Conservation (phyloP, 2,329 filamentous ascomycete species). For the Rhynchosporium secalis region DNA sequence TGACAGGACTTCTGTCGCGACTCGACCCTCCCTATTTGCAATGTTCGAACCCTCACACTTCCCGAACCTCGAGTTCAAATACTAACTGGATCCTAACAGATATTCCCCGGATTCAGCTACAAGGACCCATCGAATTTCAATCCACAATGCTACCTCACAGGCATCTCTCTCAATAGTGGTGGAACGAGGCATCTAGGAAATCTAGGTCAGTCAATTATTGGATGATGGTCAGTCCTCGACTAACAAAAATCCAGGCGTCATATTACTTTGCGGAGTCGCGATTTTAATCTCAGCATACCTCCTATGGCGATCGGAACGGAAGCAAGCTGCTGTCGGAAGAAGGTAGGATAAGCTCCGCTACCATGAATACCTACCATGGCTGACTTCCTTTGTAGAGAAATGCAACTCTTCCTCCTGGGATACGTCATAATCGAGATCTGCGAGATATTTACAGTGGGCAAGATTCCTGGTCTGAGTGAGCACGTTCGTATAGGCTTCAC, state of each 20-base stretch:
- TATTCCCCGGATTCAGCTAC: constrained; percentile 54
- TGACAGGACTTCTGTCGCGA: constrained; percentile 77
- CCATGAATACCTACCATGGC: constrained; percentile 13
- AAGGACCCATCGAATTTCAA: constrained; percentile 30
- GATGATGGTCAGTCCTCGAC: constrained; percentile 17
- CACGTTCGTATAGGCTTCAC: constrained; percentile 79
- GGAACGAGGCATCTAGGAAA: constrained; percentile 67
- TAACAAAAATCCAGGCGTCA: constrained; percentile 65
- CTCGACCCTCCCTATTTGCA: constrained; percentile 80
- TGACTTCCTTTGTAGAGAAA: constrained; percentile 65
- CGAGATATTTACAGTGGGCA: constrained; percentile 94
- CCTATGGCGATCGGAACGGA: constrained; percentile 78
- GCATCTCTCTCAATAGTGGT: constrained; percentile 68
- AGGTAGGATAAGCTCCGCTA: constrained; percentile 54
- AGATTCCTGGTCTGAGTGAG: constrained; percentile 68
- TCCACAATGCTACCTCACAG: constrained; percentile 71
- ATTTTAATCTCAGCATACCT: constrained; percentile 68
- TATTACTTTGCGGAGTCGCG: constrained; percentile 76
- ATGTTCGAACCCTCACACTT: constrained; percentile 57
- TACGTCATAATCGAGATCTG: constrained; percentile 89
- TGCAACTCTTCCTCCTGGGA: constrained; percentile 87
- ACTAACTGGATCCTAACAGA: constrained; percentile 46
- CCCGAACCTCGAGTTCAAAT: constrained; percentile 10
- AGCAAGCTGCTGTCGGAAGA: constrained; percentile 90
- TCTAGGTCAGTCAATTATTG: constrained; percentile 59